Evolutionary conservation across 441 rosid genomes (phyloP).

Genomic region (Cnidoscolus chayamansa): DNA sequence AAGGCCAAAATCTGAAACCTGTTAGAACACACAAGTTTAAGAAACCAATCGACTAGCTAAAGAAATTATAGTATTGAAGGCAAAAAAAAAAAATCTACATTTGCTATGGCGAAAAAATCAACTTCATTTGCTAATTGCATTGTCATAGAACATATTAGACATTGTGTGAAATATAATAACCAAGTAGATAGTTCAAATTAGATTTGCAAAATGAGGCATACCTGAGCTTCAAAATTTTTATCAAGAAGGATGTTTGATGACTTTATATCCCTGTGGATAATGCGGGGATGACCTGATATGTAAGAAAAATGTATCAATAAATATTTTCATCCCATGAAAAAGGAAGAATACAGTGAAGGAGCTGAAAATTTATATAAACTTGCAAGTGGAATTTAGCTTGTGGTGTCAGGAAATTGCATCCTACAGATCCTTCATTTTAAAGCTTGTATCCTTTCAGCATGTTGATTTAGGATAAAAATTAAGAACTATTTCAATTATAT

Average conservation of each 20-base stretch:
- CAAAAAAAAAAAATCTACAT: background rate
- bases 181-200: slow-evolving; percentile 8
- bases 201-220: slow-evolving; percentile 30
- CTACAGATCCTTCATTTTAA: background rate
- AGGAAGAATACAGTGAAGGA: background rate
- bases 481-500: background rate
- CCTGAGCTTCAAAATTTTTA: slow-evolving; percentile 79
- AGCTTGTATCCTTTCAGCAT: background rate
- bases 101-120: background rate
- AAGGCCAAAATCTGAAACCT: slow-evolving; percentile 98
- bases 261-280: slow-evolving; percentile 95
- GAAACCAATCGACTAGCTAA: slow-evolving; percentile 4
- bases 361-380: background rate
- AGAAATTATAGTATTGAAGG: slow-evolving; percentile 12
- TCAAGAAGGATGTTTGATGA: slow-evolving; percentile 93
- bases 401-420: background rate
- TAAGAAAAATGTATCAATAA: background rate
- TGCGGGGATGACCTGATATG: slow-evolving; percentile 80
- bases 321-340: background rate
- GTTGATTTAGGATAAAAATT: background rate
- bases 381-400: background rate
- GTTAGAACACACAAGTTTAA: slow-evolving; percentile 9
- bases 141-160: background rate
- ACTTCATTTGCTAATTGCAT: slow-evolving; percentile 12
- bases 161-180: slow-evolving; percentile 7